Evolutionary conservation across 225 moss, liverwort and hornwort species (phyloP).

Genomic region (Pseudisothecium myosuroides): DNA sequence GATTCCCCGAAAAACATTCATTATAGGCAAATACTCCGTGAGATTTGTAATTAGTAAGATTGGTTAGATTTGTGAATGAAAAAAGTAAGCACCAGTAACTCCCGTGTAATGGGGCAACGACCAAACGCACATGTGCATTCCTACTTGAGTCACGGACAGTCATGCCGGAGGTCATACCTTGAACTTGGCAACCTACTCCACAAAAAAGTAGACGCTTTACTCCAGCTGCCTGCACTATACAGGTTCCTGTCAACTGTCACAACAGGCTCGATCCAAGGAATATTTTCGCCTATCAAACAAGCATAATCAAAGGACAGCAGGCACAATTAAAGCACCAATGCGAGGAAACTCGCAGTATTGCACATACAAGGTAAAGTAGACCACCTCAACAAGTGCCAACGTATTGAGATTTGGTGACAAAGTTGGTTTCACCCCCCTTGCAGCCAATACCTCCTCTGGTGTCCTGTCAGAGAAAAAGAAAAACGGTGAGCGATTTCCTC

Average conservation of each 20-base stretch:
- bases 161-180: slow-evolving; percentile 36
- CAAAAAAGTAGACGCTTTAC: slow-evolving; percentile 96
- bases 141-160: background rate
- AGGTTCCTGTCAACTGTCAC: background rate
- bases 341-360: background rate
- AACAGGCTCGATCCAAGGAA: background rate
- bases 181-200: slow-evolving; percentile 99
- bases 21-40: background rate
- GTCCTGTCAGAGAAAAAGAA: slow-evolving; percentile 32
- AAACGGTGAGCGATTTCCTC: background rate
- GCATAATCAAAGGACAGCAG: background rate
- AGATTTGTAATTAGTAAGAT: background rate
- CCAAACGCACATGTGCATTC: background rate
- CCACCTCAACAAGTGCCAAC: slow-evolving; percentile 93
- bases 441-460: slow-evolving; percentile 91
- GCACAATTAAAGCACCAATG: background rate
- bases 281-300: background rate
- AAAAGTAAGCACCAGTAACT: background rate
- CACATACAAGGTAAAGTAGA: background rate
- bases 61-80: background rate
- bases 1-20: background rate
- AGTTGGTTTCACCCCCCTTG: slow-evolving; percentile 95
- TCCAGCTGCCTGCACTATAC: slow-evolving; percentile 67
- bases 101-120: background rate
- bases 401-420: slow-evolving; percentile 96